These are phyloP conservation scores for Boletus subcaerulescens DNA, from an alignment of 768 basidiomycete genomes.

Conservation along the genomic window DNA sequence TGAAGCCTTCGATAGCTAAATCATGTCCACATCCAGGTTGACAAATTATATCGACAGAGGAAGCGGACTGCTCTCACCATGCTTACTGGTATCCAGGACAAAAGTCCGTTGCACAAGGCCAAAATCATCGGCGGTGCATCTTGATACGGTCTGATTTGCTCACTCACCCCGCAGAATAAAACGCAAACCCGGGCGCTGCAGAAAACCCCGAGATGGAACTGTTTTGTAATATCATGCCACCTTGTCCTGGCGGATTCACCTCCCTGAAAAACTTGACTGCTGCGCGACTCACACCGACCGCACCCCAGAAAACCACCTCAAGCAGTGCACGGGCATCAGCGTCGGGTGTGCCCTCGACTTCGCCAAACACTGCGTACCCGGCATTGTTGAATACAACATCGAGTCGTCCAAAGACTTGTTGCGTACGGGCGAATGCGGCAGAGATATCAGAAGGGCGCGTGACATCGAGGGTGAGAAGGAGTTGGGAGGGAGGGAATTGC, in stretches of 20 bases:
- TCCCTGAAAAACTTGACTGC: constrained; percentile 34
- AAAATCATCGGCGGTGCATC: neutral
- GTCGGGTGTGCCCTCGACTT: constrained; percentile 35
- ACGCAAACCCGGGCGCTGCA: constrained; percentile 3
- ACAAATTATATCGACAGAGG: neutral
- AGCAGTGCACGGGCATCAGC: constrained; percentile 31
- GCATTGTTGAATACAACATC: constrained; percentile 49
- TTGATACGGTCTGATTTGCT: too few relatives aligned
- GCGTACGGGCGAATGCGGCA: constrained; percentile 32
- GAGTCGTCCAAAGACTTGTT: constrained; percentile 35
- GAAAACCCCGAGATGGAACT: constrained; percentile 6
- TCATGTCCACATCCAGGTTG: neutral
- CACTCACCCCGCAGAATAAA: constrained; percentile 13
- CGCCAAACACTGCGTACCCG: constrained; percentile 24
- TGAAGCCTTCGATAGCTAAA: constrained; percentile 12
- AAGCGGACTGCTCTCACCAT: constrained; percentile 2
- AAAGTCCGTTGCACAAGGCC: neutral
- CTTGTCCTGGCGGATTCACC: constrained; percentile 22
- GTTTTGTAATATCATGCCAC: constrained; percentile 15
- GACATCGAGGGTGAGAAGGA: constrained; percentile 41
- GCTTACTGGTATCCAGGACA: constrained; percentile 3
- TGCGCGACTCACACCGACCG: constrained; percentile 18
- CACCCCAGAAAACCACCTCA: constrained; percentile 30
- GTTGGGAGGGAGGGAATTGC: constrained; percentile 24
- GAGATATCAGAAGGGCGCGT: constrained; percentile 28